These are phyloP conservation scores for Phytopythium aichiense DNA, from an alignment of 352 stramenopile species.

Conservation along the genomic window DNA sequence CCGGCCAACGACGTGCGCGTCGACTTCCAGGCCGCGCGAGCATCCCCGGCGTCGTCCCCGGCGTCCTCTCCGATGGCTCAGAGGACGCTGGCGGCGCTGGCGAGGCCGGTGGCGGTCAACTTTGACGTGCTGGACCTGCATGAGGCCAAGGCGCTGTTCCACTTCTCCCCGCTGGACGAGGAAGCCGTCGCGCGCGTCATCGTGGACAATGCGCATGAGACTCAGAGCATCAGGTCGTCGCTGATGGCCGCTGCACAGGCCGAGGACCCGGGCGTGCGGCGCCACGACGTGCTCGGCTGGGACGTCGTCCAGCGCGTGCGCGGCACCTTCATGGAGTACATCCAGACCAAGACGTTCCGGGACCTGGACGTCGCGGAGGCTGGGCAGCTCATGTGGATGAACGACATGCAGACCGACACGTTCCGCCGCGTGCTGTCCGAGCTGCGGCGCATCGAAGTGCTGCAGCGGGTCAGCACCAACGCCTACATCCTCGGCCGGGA, in stretches of 20 bases:
- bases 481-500: constrained; percentile 4
- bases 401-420: constrained; percentile 13
- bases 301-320: constrained; percentile 11
- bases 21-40: background rate
- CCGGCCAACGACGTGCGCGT: background rate
- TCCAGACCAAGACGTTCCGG: constrained; percentile 15
- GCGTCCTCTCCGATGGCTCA: background rate
- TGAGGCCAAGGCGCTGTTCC: constrained; percentile 27
- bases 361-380: constrained; percentile 10
- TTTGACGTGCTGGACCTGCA: background rate
- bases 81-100: no score
- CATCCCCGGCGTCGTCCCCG: background rate
- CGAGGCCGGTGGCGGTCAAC: background rate
- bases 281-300: constrained; percentile 12
- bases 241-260: background rate
- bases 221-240: background rate
- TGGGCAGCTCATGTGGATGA: constrained; percentile 15
- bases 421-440: constrained; percentile 8
- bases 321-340: constrained; percentile 17
- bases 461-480: constrained; percentile 5
- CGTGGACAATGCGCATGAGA: constrained; percentile 24
- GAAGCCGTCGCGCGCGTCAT: constrained; percentile 28
- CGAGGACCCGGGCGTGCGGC: background rate
- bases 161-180: constrained; percentile 28
- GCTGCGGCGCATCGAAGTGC: constrained; percentile 4